phyloP scores from a whole-genome alignment of 1,139 yeast genomes.

The Komagataea norvegica region DNA sequence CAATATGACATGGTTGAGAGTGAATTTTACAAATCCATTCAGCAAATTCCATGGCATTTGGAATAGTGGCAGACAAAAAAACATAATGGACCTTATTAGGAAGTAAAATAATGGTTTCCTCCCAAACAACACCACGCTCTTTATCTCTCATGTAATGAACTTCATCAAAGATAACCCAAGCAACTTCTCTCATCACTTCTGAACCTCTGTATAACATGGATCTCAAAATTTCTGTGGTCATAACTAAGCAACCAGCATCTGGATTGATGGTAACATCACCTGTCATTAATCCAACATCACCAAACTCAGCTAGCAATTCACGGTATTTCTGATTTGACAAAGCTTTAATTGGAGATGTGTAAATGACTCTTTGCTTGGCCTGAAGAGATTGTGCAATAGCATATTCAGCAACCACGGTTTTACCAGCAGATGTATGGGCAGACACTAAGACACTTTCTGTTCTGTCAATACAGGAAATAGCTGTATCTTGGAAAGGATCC shows the following conservation, averaged over 20 bases:
- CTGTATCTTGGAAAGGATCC: conserved; percentile 96
- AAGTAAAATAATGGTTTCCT: conserved; percentile 89
- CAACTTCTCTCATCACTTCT: conserved; percentile 93
- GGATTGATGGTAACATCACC: conserved; percentile 98
- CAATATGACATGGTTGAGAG: conserved; percentile 96
- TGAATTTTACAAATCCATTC: conserved; percentile 97
- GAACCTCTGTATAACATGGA: conserved; percentile 93
- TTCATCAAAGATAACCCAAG: conserved; percentile 94
- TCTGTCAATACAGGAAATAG: conserved; percentile 90
- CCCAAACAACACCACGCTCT: conserved; percentile 99
- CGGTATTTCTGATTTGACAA: conserved; percentile 94
- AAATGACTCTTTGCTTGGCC: conserved; percentile 90
- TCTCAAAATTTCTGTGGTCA: conserved; percentile 95
- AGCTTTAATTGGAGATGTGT: conserved; percentile 97
- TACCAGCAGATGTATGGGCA: conserved; percentile 99
- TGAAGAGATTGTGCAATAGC: conserved; percentile 93
- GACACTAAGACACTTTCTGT: conserved; percentile 95
- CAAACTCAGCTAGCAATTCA: conserved; percentile 86
- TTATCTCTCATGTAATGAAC: conserved; percentile 95
- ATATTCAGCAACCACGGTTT: conserved; percentile 97
- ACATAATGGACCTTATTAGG: conserved; percentile 93
- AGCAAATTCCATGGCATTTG: conserved; percentile 97
- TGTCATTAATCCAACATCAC: conserved; percentile 95
- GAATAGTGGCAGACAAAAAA: conserved; percentile 92
- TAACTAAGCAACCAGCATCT: conserved; percentile 92